Base-by-base conservation (phyloP, 805 yeast genomes). In the Lipomyces chichibuensis region DNA sequence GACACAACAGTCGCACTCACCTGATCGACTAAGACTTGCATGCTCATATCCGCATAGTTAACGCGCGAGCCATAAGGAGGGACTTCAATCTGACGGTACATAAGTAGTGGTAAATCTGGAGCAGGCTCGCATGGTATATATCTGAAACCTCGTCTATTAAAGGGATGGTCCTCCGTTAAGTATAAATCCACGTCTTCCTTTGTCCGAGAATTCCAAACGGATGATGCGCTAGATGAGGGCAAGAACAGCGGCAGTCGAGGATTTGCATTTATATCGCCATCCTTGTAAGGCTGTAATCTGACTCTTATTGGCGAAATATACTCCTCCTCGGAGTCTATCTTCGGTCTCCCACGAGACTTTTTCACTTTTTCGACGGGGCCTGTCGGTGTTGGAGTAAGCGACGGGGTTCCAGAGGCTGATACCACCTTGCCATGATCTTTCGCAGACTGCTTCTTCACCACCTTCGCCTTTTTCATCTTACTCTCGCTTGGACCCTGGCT, bases 141-240 rank as follows among this genome's bases (percentile, higher is more conserved):
- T 69, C 91, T 87, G 79, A 88, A 94, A 1, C 96, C 94, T 61
- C 95, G 79, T 72, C 86, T 85, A 75, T 92, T 92, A 72, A 84
- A 81, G 0, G 98, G 97, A 61, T 87, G 85, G 64, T 92, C 97
- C n/a, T 90, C 96, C 29, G 84, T 81, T 43, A 79, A 76, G 71
- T 74, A 81, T 72, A 85, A 83, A 4, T 66, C 73, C 60, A 65
- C 59, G 5, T 71, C 63, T 6, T 59, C 62, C 20, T 62, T 67
- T 2, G 46, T 27, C 33, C 23, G 3, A n/a, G 68, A 61, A 39
- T n/a, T 5, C 37, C 20, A 23, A 17, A 60, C 29, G 5, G 35
- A 23, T 17, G 54, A 11, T n/a, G n/a, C 25, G 4, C 49, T 14
- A 3, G 55, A 49, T 11, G 65, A 35, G 3, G 65, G 23, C 32